A percentile compares a stretch with the other conserved stretches of the same genome.
Evolutionary conservation across 2,329 filamentous ascomycete genomes (phyloP).

Genomic region (Trichoderma cornu-damae): DNA sequence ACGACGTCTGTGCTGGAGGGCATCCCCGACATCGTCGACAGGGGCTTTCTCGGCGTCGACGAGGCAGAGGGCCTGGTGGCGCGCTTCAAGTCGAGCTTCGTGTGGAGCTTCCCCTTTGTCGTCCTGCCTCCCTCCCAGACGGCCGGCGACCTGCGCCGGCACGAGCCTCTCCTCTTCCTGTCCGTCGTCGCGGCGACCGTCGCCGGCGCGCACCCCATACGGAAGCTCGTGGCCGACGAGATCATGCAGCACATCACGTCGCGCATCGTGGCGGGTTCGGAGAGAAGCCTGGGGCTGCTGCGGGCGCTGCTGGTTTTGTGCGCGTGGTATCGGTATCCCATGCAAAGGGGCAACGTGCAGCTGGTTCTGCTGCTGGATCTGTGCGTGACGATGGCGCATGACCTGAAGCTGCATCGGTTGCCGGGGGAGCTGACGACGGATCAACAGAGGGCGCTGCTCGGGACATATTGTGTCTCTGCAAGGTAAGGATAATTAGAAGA

Average conservation of each 20-base stretch:
- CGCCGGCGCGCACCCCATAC: constrained; percentile 5
- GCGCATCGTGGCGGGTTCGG: constrained; percentile 15
- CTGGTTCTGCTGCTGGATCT: constrained; percentile 7
- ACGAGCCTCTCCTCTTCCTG: constrained; percentile 18
- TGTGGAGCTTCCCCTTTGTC: constrained; percentile 17
- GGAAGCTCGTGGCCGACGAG: constrained; percentile 9
- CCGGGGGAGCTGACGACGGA: neutral
- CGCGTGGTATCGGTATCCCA: constrained; percentile 18
- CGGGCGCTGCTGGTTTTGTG: constrained; percentile 14
- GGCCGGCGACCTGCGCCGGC: neutral
- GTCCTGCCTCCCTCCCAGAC: constrained; percentile 6
- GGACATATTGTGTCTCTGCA: constrained; percentile 11
- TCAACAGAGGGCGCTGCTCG: constrained; percentile 16
- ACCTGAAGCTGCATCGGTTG: neutral
- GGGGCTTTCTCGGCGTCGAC: constrained; percentile 4
- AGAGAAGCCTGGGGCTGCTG: constrained; percentile 15
- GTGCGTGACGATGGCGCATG: constrained; percentile 15
- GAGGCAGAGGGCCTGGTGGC: constrained; percentile 5
- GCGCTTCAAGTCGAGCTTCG: constrained; percentile 10
- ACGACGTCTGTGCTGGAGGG: constrained; percentile 7
- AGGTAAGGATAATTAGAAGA: neutral
- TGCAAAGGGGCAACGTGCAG: constrained; percentile 16
- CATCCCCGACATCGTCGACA: constrained; percentile 16
- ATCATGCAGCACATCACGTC: constrained; percentile 18
- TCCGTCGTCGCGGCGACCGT: constrained; percentile 11